Evolutionary conservation across 176 grass and related monocot genomes (phyloP), one percentile per base, ranked within the genome.

Genomic region (Triticum turgidum): DNA sequence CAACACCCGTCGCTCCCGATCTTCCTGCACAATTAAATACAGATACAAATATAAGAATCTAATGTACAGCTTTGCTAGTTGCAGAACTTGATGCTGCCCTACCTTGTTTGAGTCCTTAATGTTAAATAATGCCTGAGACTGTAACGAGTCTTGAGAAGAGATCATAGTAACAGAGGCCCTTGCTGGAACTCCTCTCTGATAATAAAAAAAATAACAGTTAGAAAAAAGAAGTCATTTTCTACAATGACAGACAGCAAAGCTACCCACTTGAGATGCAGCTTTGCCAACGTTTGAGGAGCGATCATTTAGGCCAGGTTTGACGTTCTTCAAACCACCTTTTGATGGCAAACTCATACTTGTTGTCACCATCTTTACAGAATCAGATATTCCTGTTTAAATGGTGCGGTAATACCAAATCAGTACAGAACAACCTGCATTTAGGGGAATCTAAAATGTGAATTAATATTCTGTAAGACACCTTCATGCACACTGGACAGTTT

Each of bases 71-170:
- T 44, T 18, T 71, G 4, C 5, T 7, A 85, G 44, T 42, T 69
- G 20, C 25, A 65, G 77, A 65, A 14, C 14, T 11, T 47, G 17
- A 62, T 65, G 51, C 80, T 72, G 83, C 33, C 42, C 17, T 62
- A 99, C 97, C 94, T 99, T 99, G 49, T 94, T 99, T 34, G 97
- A 99, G 85, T 99, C 97, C 77, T 89, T 99, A 65, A 97, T 90
- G 83, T 94, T 99, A 90, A 99, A 99, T 80, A 96, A 89, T 44
- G 92, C 85, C 61, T 99, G 97, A 71, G 92, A 94, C 21, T 99
- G 97, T 63, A 66, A 32, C 20, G 89, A 77, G 79, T 99, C 97
- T 87, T 96, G 97, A 82, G 90, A 80, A 83, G 94, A 91, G 47
- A 90, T 80, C 84, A 89, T 86, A 80, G 76, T 52, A 77, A 87